Base-by-base conservation (phyloP, 83 land plant species). In the Picea abies region DNA sequence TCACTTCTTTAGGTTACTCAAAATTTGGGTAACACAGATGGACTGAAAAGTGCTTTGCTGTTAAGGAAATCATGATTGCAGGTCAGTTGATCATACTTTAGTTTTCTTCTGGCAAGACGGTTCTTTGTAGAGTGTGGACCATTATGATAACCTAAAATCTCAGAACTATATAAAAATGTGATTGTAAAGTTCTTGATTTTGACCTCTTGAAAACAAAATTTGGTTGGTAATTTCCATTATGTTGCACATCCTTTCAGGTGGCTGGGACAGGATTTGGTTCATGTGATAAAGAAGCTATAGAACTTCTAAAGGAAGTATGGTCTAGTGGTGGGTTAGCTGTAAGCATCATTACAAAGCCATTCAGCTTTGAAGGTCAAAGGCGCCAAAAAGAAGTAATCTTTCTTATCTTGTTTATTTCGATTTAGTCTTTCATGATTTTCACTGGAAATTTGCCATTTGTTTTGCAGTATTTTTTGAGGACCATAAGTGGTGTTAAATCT, bases 291-390 rank as follows among this genome's bases (percentile, higher is more conserved):
- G 68, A 87, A 78, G 92, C 88, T 12, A 16, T 85, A 41, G 83
- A 89, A 47, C 83, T 93, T 68, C 80, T 93, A 17, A 82, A 62
- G 47, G 80, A 68, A 73, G 79, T 83, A 41, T 89, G 83, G 69
- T 86, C 92, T 76, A 71, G 63, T 37, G 84, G 84, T 84, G 90
- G 89, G 41, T 85, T 91, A 78, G 87, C 85, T 23, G 83, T 89
- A 66, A 85, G 83, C 76, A 85, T 93, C 64, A 22, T 93, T 70
- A 23, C 91, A 71, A 93, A 88, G 88, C 95, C 95, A 60, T 93
- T 93, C 66, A 88, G 85, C 83, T 93, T 93, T 88, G 95, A 93
- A 86, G 95, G 95, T 60, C 79, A 84, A 80, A 89, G 89, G 82
- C 95, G 95, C 4, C 92, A 83, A 68, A 39, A 85, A 62, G 92